phyloP scores from a whole-genome alignment of 345 rosid species.

The Populus simonii region DNA sequence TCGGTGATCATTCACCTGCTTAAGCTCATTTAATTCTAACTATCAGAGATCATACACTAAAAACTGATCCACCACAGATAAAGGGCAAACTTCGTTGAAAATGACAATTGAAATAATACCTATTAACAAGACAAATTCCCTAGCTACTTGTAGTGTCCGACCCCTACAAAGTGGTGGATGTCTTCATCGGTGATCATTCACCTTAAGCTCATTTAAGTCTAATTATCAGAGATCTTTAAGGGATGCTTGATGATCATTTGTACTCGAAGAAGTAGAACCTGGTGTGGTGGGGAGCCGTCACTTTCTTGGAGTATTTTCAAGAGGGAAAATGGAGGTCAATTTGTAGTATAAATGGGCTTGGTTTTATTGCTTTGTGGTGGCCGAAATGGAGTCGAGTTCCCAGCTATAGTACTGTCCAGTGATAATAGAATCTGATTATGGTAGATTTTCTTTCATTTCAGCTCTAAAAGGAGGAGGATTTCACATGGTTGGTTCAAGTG shows the following conservation, averaged over 20 bases:
- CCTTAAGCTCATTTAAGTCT: background rate
- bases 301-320: background rate
- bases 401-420: background rate
- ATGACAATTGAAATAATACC: too few relatives aligned
- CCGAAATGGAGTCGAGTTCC: background rate
- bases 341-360: background rate
- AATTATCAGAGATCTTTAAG: background rate
- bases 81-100: too few relatives aligned
- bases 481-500: background rate
- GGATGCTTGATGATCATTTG: background rate
- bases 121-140: too few relatives aligned
- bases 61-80: too few relatives aligned
- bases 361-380: background rate
- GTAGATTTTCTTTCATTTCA: slow-evolving; percentile 2
- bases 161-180: too few relatives aligned
- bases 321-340: background rate
- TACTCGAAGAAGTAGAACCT: background rate
- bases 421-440: background rate
- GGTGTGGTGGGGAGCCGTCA: slow-evolving; percentile 8
- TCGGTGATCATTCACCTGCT: too few relatives aligned
- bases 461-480: slow-evolving; percentile 13
- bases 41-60: too few relatives aligned
- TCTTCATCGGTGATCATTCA: too few relatives aligned
- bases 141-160: too few relatives aligned
- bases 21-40: too few relatives aligned